A percentile compares a stretch with the other conserved stretches of the same genome.
Evolutionary conservation across 441 rosid species (phyloP).

Genomic region (Viola pubescens): DNA sequence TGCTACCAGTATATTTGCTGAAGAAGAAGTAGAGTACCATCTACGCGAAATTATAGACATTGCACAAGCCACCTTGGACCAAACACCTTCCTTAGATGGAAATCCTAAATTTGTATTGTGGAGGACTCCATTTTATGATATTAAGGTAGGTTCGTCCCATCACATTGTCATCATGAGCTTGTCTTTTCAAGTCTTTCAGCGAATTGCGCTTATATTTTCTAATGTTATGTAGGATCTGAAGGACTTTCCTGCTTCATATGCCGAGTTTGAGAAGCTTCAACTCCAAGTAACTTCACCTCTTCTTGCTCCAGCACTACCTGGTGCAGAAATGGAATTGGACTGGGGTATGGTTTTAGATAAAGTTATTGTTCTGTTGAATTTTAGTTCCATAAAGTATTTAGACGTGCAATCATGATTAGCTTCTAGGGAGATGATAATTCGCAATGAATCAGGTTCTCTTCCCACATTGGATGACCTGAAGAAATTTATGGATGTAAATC

Average conservation of each 20-base stretch:
- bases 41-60: conserved; percentile 28
- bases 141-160: conserved; percentile 33
- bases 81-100: conserved; percentile 23
- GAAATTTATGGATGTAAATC: conserved; percentile 40
- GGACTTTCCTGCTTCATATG: conserved; percentile 51
- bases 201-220: conserved; percentile 1
- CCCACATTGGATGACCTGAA: conserved; percentile 59
- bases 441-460: conserved; percentile 52
- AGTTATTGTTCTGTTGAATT: background rate
- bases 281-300: conserved; percentile 38
- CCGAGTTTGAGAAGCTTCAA: conserved; percentile 48
- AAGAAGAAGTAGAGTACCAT: conserved; percentile 75
- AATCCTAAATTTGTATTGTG: conserved; percentile 33
- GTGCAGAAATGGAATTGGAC: conserved; percentile 33
- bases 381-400: conserved; percentile 13
- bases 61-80: conserved; percentile 36
- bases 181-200: background rate
- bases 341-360: conserved; percentile 53
- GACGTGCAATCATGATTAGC: conserved; percentile 20
- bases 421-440: conserved; percentile 24
- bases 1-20: conserved; percentile 50
- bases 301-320: conserved; percentile 30
- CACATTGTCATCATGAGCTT: background rate
- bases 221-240: conserved; percentile 34
- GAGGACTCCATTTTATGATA: conserved; percentile 75